Base-by-base conservation (phyloP, 2,329 filamentous ascomycete genomes). In the Pseudogymnoascus sp. region DNA sequence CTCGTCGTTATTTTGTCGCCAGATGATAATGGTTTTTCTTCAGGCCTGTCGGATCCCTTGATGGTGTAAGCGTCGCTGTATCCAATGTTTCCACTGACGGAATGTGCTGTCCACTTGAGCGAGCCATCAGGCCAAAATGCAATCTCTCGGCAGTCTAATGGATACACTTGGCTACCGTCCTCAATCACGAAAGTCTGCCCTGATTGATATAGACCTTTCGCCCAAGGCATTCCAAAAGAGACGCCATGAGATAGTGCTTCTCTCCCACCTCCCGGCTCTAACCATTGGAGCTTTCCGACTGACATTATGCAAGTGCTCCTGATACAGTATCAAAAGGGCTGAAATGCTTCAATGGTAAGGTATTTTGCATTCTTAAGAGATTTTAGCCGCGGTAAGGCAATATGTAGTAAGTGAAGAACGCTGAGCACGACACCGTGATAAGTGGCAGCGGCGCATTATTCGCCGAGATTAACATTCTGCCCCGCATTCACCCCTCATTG, bases 1-100 rank as follows among this genome's bases (percentile, higher is more conserved):
- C 5, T 56, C 5, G 50, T 56, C 7, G 26, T 56, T 66, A 4
- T 72, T 67, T 4, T 56, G 64, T 63, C 4, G 13, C 61, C 61
- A 13, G 64, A 61, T 59, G 66, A 63, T 70, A 72, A 47, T 74
- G 73, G 37, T 60, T 68, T 37, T 38, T 66, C 50, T 19, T 56
- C 29, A 33, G 50, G 10, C 16, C 50, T 33, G n/a, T 19, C n/a
- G n/a, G 16, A n/a, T 29, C 63, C 66, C n/a, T 56, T 56, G n/a
- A 56, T 3, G 11, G 26, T 56, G 19, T 56, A 56, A 13, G 50
- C 7, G n/a, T 56, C 50, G 19, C 50, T 56, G 29, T 56, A 56
- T 56, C 29, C 50, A 7, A 56, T 31, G n/a, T 56, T 56, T 31
- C 50, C 50, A n/a, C 26, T 19, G 50, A 56, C 29, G 7, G 50